Base-by-base conservation (phyloP, 2,329 filamentous ascomycete genomes). In the Nigrospora oryzae region DNA sequence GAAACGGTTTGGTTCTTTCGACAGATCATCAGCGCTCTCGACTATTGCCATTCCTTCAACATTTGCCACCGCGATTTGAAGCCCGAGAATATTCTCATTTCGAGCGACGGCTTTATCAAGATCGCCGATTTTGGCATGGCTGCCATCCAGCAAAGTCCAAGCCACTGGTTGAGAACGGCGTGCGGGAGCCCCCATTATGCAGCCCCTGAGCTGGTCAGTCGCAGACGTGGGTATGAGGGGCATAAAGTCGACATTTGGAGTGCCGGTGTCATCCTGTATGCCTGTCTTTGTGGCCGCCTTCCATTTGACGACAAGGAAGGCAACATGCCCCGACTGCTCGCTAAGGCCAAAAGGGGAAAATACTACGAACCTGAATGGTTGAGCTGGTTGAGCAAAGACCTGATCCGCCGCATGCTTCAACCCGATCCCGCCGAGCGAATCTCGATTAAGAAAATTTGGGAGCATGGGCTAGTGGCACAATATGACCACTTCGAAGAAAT, bases 61-160 rank as follows among this genome's bases (percentile, higher is more conserved):
- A 95, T 98, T 51, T 95, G 90, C 61, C 93, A 98, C 61, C 86
- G 93, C 19, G 93, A 98, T 56, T 73, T 98, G 43, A 98, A 98
- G 65, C 93, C 90, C 0, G 93, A 98, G 66, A 98, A 98, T 56
- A 96, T 98, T 38, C 73, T 98, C 15, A 74, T 98, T 42, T 89
- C 89, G 46, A 71, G 72, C 3, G 71, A 83, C 39, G 77, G 84
- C 43, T 81, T 86, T 46, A 82, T 97, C 63, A 98, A 97, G 66
- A 83, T 98, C 55, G 91, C 91, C 42, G 93, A 98, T 63, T 98
- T 98, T 63, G 91, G 93, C 36, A 96, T 98, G 90, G 93, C 93
- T 38, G 91, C 91, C 4, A 73, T 97, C 36, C 80, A 84, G 51
- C 91, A 97, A 62, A 86, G 86, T 4, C 76, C 80, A 19, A 84